Conservation (phyloP, 768 basidiomycete species). For the Naganishia friedmannii region DNA sequence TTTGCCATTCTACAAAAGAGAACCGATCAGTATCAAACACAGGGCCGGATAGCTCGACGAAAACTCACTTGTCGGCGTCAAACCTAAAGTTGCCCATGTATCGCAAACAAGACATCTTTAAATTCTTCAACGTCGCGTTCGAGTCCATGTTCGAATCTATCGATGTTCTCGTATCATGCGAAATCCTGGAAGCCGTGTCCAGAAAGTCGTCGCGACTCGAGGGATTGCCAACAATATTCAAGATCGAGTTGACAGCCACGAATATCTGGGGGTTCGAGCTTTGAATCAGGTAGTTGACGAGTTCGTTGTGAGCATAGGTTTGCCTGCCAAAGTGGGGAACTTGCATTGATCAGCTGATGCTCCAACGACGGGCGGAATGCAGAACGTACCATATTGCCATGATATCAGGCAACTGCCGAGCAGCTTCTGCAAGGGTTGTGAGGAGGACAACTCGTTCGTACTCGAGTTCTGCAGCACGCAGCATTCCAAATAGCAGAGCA, state of each 20-base stretch:
- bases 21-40: neutral
- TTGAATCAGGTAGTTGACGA: slow-evolving; percentile 9
- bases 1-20: slow-evolving; percentile 3
- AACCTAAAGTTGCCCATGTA: slow-evolving; percentile 13
- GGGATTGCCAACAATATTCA: slow-evolving; percentile 4
- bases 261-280: slow-evolving; percentile 17
- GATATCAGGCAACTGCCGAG: slow-evolving; percentile 23
- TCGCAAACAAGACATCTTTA: slow-evolving; percentile 19
- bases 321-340: slow-evolving; percentile 12
- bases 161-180: slow-evolving; percentile 15
- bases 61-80: slow-evolving; percentile 13
- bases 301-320: slow-evolving; percentile 20
- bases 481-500: slow-evolving; percentile 25
- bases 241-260: slow-evolving; percentile 12
- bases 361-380: neutral
- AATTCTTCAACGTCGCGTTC: neutral
- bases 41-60: neutral
- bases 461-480: slow-evolving; percentile 26
- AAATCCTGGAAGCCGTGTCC: slow-evolving; percentile 14
- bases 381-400: slow-evolving; percentile 9
- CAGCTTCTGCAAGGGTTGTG: slow-evolving; percentile 26
- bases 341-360: neutral
- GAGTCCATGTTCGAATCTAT: slow-evolving; percentile 8
- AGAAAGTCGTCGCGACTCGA: neutral
- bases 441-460: slow-evolving; percentile 23